Conservation (phyloP, 768 basidiomycete genomes). For the Boletus coccyginus region DNA sequence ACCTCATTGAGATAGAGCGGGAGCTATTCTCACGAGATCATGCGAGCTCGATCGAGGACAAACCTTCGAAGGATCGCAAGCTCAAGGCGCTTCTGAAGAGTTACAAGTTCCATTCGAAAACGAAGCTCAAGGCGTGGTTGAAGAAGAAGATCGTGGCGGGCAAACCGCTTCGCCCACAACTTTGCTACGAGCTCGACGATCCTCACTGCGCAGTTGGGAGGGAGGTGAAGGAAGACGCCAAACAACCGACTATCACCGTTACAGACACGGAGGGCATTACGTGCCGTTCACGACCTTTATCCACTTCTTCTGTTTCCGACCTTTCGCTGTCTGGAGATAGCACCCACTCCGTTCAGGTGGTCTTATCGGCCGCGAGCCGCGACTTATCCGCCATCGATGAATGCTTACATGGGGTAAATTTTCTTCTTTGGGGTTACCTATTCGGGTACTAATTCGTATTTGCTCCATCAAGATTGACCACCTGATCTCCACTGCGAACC, state of each 20-base stretch:
- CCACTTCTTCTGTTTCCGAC: constrained; percentile 5
- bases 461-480: constrained; percentile 46
- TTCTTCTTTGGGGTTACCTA: constrained; percentile 12
- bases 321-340: constrained; percentile 33
- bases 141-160: constrained; percentile 52
- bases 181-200: constrained; percentile 42
- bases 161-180: constrained; percentile 36
- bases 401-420: constrained; percentile 50
- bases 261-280: constrained; percentile 24
- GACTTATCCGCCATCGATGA: constrained; percentile 58
- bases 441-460: constrained; percentile 7
- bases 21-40: constrained; percentile 29
- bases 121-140: constrained; percentile 61
- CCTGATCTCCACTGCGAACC: constrained; percentile 50
- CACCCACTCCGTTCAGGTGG: constrained; percentile 43
- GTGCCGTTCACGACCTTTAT: constrained; percentile 11
- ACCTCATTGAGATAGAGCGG: constrained; percentile 35
- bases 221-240: constrained; percentile 29
- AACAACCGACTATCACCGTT: constrained; percentile 18
- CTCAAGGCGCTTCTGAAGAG: constrained; percentile 44
- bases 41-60: constrained; percentile 23
- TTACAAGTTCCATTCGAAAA: constrained; percentile 36
- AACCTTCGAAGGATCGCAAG: constrained; percentile 33
- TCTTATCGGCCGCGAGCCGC: constrained; percentile 50
- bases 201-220: constrained; percentile 39